Evolutionary conservation across 345 rosid species (phyloP), one percentile per base, ranked within the genome.

Genomic region (Aethionema arabicum): DNA sequence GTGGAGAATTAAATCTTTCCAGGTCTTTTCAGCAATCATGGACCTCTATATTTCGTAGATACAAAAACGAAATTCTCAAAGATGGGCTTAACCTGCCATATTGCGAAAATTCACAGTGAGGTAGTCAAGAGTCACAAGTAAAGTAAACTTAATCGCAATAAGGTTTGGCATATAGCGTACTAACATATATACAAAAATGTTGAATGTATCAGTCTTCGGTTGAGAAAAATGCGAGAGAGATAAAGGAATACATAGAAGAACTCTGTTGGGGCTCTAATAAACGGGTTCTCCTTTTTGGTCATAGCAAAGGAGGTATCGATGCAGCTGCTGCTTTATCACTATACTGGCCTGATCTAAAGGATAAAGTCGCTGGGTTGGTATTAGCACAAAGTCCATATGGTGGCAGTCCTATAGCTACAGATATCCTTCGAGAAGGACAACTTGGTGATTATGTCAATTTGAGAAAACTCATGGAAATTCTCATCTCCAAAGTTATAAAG

Each of bases 1-100:
- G 29, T 0, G 4, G 15, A 30, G 32, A 30, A 47, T 11, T 2
- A 37, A 14, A 14, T 21, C 0, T 16, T 72, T 56, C 86, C 86
- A 92, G 99, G 99, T 82, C 96, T 93, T 65, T 90, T 93, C 76
- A 87, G 99, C 77, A 90, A 93, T 73, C 99, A 90, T 42, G 97
- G 99, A 61, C 95, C 99, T 32, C 87, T 93, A 65, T 93, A 85
- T 77, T 93, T 93, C 73, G 92, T 93, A 44, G 81, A 75, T 60
- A 83, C 95, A 3, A 93, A 93, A 88, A 78, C 49, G 42, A 75
- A 77, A 63, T 87, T 93, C 78, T 93, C 96, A 56, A 93, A 90
- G 86, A 72, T 87, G 96, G 99, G 95, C 33, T 76, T 93, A 63
- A 58, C 86, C 32, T 90, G 99, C 75, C 97, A 90, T 77, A 90